A percentile compares a stretch with the other conserved stretches of the same genome.
Conservation (phyloP, 2,329 filamentous ascomycete genomes). For the Aspergillus caelatus region DNA sequence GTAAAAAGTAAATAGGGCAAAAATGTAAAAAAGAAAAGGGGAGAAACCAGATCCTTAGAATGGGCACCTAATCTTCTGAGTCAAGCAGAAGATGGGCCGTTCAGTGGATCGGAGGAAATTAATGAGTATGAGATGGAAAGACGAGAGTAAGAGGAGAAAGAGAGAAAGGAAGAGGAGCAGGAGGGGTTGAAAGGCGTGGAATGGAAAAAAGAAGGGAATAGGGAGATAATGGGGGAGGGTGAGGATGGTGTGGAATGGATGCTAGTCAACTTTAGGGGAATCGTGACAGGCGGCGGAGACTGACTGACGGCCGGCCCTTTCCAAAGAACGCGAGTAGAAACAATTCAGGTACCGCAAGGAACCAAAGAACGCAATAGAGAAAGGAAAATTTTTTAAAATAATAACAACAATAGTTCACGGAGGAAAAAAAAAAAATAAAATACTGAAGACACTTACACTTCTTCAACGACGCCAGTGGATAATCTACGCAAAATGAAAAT, state of each 20-base stretch:
- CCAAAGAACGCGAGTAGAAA: slow-evolving; percentile 23
- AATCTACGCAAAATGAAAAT: background rate
- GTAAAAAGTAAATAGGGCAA: slow-evolving; percentile 10
- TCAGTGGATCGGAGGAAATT: slow-evolving; percentile 21
- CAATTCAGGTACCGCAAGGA: slow-evolving; percentile 4
- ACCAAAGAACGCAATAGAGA: background rate
- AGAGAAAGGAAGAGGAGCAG: slow-evolving; percentile 23
- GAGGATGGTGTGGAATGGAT: slow-evolving; percentile 28
- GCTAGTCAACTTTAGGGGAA: slow-evolving; percentile 21
- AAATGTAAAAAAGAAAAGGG: slow-evolving; percentile 19
- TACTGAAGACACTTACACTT: background rate
- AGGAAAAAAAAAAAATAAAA: background rate
- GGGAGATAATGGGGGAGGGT: slow-evolving; percentile 35
- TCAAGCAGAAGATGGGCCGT: slow-evolving; percentile 33
- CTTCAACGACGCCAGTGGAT: background rate
- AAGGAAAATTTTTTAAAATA: background rate
- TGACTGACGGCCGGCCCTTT: slow-evolving; percentile 16
- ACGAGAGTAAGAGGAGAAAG: slow-evolving; percentile 22
- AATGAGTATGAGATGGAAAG: slow-evolving; percentile 15
- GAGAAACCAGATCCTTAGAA: slow-evolving; percentile 32
- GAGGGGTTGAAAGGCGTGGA: slow-evolving; percentile 18
- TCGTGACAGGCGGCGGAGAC: slow-evolving; percentile 25
- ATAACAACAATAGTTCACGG: background rate
- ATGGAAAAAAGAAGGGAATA: slow-evolving; percentile 30
- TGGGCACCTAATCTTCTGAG: slow-evolving; percentile 31